phyloP scores from a whole-genome alignment of 768 basidiomycete genomes.

The Auricularia sp. region DNA sequence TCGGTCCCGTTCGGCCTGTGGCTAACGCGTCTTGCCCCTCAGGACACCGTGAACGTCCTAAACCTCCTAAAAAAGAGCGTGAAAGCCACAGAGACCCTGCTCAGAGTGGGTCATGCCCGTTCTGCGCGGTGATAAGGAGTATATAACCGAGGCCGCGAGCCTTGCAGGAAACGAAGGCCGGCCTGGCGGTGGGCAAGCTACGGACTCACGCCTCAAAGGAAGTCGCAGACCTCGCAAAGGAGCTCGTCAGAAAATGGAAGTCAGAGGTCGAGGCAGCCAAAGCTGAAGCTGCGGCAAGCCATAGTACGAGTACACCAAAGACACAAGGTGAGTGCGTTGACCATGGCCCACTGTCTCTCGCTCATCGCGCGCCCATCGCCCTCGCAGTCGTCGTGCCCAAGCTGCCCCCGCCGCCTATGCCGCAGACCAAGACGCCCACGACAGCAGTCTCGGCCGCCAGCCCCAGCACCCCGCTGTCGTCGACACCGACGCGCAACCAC shows the following conservation, averaged over 20 bases:
- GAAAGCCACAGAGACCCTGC: slow-evolving; percentile 13
- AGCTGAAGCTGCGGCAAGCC: slow-evolving; percentile 8
- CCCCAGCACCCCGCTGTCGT: slow-evolving; percentile 19
- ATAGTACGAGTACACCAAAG: slow-evolving; percentile 16
- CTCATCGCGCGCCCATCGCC: not conserved
- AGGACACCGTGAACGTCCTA: slow-evolving; percentile 8
- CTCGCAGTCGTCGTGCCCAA: not conserved
- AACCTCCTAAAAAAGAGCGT: slow-evolving; percentile 12
- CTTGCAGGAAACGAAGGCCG: slow-evolving; percentile 78
- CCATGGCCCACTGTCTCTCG: slow-evolving; percentile 10
- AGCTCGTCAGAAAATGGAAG: slow-evolving; percentile 89
- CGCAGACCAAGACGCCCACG: slow-evolving; percentile 17
- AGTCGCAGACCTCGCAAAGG: slow-evolving; percentile 77
- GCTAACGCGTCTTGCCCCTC: not conserved
- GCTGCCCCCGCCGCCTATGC: slow-evolving; percentile 4
- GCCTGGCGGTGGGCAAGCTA: slow-evolving; percentile 86
- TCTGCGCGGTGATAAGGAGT: not conserved
- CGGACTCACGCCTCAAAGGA: slow-evolving; percentile 61
- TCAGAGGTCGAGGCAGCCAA: slow-evolving; percentile 58
- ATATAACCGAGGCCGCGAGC: not conserved
- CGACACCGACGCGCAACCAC: slow-evolving; percentile 40
- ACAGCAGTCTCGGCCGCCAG: slow-evolving; percentile 11
- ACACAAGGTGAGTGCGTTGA: slow-evolving; percentile 22
- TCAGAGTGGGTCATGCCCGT: slow-evolving; percentile 11
- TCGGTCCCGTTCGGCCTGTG: not conserved